Conservation (phyloP, 495 filamentous ascomycete species). For the Pseudoneurospora amorphoporcata region DNA sequence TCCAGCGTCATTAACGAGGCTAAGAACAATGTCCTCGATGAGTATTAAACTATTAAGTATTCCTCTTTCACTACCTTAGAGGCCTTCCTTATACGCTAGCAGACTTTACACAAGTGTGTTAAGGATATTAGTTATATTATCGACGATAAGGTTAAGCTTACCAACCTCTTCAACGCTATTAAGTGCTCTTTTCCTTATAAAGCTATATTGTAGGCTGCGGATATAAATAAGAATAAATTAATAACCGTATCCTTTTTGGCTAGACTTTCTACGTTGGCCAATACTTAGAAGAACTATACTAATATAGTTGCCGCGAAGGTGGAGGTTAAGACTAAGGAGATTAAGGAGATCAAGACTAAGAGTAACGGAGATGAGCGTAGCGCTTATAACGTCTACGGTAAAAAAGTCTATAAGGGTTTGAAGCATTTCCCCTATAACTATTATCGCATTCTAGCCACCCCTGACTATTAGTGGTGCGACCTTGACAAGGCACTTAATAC, state of each 20-base stretch:
- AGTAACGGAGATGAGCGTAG: too few relatives aligned
- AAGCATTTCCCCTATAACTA: too few relatives aligned
- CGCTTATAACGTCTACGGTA: too few relatives aligned
- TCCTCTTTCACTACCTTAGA: too few relatives aligned
- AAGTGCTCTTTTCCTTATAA: not conserved
- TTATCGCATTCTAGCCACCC: too few relatives aligned
- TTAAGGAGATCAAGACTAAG: not conserved
- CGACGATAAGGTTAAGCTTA: not conserved
- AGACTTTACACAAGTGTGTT: not conserved
- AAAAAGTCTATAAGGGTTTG: too few relatives aligned
- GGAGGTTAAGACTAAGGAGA: too few relatives aligned
- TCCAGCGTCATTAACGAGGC: not conserved
- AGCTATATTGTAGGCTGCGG: not conserved
- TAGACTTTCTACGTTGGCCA: not conserved
- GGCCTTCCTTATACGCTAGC: too few relatives aligned
- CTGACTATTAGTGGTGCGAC: too few relatives aligned
- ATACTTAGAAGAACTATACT: not conserved
- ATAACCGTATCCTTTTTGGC: not conserved
- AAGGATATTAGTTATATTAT: not conserved
- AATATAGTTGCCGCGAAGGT: too few relatives aligned
- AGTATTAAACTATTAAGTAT: not conserved
- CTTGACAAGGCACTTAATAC: too few relatives aligned
- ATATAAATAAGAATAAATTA: too few relatives aligned
- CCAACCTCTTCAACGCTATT: not conserved
- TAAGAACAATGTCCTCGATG: not conserved